Evolutionary conservation across 1,139 yeast species (phyloP).

Genomic region (Debaryomycetaceae sp.): DNA sequence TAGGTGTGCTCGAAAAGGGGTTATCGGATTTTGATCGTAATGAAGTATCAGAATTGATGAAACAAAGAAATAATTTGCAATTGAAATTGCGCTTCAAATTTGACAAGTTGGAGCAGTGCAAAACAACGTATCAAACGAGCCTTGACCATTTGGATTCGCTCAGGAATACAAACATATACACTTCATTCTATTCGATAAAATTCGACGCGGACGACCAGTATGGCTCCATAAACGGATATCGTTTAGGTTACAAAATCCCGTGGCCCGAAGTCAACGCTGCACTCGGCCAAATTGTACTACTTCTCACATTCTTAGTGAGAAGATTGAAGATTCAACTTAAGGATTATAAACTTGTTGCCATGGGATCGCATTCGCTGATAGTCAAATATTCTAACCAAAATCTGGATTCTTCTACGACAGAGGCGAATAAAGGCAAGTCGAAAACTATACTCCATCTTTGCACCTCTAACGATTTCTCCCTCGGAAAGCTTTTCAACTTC

Average conservation of each 20-base stretch:
- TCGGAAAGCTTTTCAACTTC: conserved; percentile 67
- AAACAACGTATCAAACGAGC: conserved; percentile 59
- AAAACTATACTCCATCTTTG: conserved; percentile 45
- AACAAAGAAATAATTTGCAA: conserved; percentile 49
- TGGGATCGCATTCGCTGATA: conserved; percentile 82
- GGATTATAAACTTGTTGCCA: conserved; percentile 67
- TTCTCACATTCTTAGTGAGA: conserved; percentile 62
- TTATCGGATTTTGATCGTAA: conserved; percentile 31
- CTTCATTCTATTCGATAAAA: conserved; percentile 76
- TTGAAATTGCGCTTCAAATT: conserved; percentile 45
- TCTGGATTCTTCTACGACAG: conserved; percentile 8
- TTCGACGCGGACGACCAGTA: conserved; percentile 64
- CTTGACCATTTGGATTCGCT: conserved; percentile 65
- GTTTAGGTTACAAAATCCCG: conserved; percentile 72
- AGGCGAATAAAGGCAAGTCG: conserved; percentile 10
- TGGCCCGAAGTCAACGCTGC: conserved; percentile 96
- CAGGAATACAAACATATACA: conserved; percentile 74
- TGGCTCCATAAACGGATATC: conserved; percentile 82
- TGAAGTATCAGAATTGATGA: conserved; percentile 44
- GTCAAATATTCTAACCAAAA: conserved; percentile 40
- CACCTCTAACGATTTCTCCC: conserved; percentile 63
- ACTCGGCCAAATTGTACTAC: conserved; percentile 74
- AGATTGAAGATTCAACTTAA: conserved; percentile 53
- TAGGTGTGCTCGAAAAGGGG: conserved; percentile 35
- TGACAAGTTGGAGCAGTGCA: conserved; percentile 56